Base-by-base conservation (phyloP, 306 rosid species). In the Vigna angularis region DNA sequence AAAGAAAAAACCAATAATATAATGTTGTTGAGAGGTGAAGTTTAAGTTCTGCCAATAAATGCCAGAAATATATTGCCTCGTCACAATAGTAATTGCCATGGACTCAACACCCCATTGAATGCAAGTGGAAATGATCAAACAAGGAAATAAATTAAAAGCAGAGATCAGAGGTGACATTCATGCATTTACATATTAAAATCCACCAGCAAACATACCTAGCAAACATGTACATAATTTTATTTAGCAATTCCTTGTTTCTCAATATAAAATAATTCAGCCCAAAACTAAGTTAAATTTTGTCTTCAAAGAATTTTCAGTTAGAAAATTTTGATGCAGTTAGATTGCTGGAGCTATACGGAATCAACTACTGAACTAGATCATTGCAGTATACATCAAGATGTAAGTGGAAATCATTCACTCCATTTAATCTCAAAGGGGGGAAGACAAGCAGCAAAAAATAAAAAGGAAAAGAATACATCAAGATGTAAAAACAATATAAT, bases 401-500 rank as follows among this genome's bases (percentile, higher is more conserved):
- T 30, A 30, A 30, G 5, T 26, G 28, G 82, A 49, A 79, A 24
- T 70, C 48, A 72, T 16, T 40, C 71, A 80, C 15, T 58, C 49
- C 34, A 44, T 57, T 47, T 48, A 64, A 73, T 66, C 9, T 34
- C 72, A 84, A 44, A 24, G 40, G 36, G 59, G 49, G 2, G 16
- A 47, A 42, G 55, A 16, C 48, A 63, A 47, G 52, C 16, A 49
- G 55, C 4, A 77, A 30, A 55, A 34, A 10, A 14, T 49, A 20
- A 32, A 14, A 20, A 17, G 3, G 28, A 26, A 26, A 0, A 38
- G 38, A 69, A 59, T 30, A 59, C 6, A 74, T 38, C 52, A 40
- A 55, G 75, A 83, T 6, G 49, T 12, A 49, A 72, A 62, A 79
- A 47, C 38, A 79, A 80, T 62, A 86, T 81, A 78, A 83, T 91